Evolutionary conservation across 352 stramenopile genomes (phyloP), one percentile per base, ranked within the genome.

Genomic region (Sclerospora graminicola): DNA sequence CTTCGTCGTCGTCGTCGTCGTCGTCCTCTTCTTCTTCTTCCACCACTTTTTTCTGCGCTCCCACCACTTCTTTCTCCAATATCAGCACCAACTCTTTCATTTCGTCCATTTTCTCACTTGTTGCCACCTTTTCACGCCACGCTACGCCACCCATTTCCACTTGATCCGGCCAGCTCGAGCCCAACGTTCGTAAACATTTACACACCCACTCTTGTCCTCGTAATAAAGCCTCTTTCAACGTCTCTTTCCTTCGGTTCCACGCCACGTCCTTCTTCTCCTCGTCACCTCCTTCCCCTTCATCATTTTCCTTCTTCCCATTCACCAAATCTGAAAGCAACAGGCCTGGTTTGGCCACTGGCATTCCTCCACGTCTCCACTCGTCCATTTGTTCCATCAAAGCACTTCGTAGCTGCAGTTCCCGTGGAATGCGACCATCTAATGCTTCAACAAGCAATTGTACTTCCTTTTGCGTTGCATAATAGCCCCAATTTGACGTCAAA

Each of bases 1-100:
- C 60, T 10, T 88, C 66, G 26, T 92, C 81, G 13, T 90, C 81
- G 1, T 90, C 78, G 14, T 90, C 74, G 1, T 84, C 69, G 31
- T 89, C 74, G 13, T 84, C 67, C 11, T 87, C 73, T 32, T 60
- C 76, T 41, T 77, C 82, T n/a, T 83, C 67, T 7, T 82, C 48
- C 10, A 36, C 27, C n/a, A n/a, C n/a, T n/a, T n/a, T n/a, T n/a
- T 21, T 57, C 54, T 11, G 36, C 45, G 20, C 42, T 15, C 11
- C 54, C 47, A 15, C 56, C 7, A 34, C 15, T 9, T 8, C 35
- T n/a, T n/a, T n/a, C n/a, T n/a, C n/a, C n/a, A n/a, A n/a, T n/a
- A n/a, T n/a, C n/a, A n/a, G n/a, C n/a, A n/a, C n/a, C n/a, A n/a
- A n/a, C 19, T 14, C 42, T 9, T 40, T 14, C 19, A 27, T 61